Evolutionary conservation across 1,284 basidiomycete species (phyloP).

Genomic region (Naganishia cerealis): DNA sequence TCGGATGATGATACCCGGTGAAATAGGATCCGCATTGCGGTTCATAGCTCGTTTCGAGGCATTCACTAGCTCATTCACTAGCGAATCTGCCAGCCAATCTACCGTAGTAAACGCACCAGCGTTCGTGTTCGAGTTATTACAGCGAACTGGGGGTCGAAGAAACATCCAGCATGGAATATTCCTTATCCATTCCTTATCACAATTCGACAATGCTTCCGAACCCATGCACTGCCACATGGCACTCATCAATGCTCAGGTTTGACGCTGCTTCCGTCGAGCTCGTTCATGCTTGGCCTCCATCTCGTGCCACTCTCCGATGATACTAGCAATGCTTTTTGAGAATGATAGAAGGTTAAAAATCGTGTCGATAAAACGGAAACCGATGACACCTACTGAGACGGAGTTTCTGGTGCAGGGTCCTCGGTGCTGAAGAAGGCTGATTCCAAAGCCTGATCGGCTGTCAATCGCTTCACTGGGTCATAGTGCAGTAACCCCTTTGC

Average conservation of each 20-base stretch:
- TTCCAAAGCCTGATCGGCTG: conserved; percentile 75
- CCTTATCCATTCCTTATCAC: too few relatives aligned
- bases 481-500: conserved; percentile 79
- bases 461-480: conserved; percentile 74
- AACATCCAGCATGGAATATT: too few relatives aligned
- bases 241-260: conserved; percentile 12
- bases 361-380: background rate
- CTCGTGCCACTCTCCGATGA: conserved; percentile 52
- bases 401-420: conserved; percentile 69
- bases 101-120: too few relatives aligned
- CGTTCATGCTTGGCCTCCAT: conserved; percentile 51
- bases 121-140: too few relatives aligned
- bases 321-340: conserved; percentile 38
- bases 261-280: conserved; percentile 40
- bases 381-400: conserved; percentile 68
- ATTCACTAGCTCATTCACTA: background rate
- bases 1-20: conserved; percentile 4
- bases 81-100: too few relatives aligned
- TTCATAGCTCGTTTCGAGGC: background rate
- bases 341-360: background rate
- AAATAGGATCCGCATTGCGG: background rate
- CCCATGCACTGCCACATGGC: background rate
- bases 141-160: too few relatives aligned
- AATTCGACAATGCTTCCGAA: too few relatives aligned
- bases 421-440: conserved; percentile 80